These are phyloP conservation scores for Aspergillus bridgeri DNA, from an alignment of 495 filamentous ascomycete genomes.

Conservation along the genomic window DNA sequence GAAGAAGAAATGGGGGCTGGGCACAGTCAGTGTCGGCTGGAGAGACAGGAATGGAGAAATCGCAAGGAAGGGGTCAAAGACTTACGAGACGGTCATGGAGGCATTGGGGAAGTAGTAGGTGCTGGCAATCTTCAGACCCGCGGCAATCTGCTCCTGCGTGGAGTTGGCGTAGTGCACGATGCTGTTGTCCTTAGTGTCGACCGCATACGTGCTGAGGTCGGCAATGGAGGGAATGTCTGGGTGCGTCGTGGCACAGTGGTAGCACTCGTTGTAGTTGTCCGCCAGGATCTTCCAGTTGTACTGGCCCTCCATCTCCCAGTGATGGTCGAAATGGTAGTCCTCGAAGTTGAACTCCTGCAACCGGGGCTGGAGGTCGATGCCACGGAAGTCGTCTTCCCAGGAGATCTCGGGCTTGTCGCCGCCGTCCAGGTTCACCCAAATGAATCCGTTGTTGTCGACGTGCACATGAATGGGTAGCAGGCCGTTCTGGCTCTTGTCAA, in stretches of 20 bases:
- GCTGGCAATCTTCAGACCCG: conserved; percentile 28
- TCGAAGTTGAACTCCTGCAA: conserved; percentile 40
- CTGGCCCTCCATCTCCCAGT: conserved; percentile 41
- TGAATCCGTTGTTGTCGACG: conserved; percentile 45
- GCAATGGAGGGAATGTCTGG: conserved; percentile 42
- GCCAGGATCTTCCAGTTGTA: conserved; percentile 53
- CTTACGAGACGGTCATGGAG: conserved; percentile 46
- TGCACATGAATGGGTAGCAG: conserved; percentile 46
- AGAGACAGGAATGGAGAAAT: not conserved
- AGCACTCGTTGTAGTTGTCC: conserved; percentile 53
- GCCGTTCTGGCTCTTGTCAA: conserved; percentile 52
- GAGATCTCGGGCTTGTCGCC: conserved; percentile 34
- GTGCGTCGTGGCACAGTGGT: conserved; percentile 49
- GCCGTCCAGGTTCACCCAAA: conserved; percentile 51
- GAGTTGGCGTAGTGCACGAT: conserved; percentile 43
- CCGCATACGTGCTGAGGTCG: conserved; percentile 41
- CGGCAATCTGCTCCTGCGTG: conserved; percentile 31
- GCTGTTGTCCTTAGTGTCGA: conserved; percentile 35
- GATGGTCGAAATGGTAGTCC: conserved; percentile 47
- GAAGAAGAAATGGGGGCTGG: conserved; percentile 44
- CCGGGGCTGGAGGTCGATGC: conserved; percentile 32
- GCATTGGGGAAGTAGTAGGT: conserved; percentile 48
- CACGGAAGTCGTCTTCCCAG: conserved; percentile 42
- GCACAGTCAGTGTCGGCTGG: not conserved
- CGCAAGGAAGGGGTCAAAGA: not conserved